A percentile compares a stretch with the other conserved stretches of the same genome.
Conservation (phyloP, 257 asterid genomes). For the Gentiana macrophylla region DNA sequence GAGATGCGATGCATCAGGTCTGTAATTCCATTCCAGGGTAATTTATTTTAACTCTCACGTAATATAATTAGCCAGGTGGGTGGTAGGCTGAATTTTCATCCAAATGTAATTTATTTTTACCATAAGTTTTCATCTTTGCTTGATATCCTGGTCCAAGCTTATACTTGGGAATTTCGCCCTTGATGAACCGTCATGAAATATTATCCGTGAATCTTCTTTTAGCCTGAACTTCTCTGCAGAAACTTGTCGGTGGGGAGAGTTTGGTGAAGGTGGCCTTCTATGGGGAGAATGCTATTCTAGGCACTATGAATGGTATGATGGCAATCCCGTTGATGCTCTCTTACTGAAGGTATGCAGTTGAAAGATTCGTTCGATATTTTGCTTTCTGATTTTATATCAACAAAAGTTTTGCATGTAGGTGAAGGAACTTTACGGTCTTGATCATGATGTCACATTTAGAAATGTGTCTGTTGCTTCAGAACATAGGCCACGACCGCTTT, state of each 20-base stretch:
- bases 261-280: slow-evolving; percentile 94
- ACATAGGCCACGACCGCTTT: slow-evolving; percentile 79
- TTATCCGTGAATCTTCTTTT: slow-evolving; percentile 10
- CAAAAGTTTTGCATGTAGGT: slow-evolving; percentile 42
- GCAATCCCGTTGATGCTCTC: slow-evolving; percentile 55
- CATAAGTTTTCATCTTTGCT: too few species aligned
- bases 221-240: slow-evolving; percentile 35
- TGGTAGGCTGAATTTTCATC: too few species aligned
- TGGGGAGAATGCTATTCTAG: slow-evolving; percentile 95
- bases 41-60: too few species aligned
- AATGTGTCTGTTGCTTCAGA: slow-evolving; percentile 78
- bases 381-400: neutral
- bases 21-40: neutral
- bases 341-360: slow-evolving; percentile 51
- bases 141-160: too few species aligned
- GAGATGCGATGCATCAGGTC: slow-evolving; percentile 80
- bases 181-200: neutral
- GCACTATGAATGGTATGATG: slow-evolving; percentile 81
- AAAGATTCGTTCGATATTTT: slow-evolving; percentile 1
- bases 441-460: slow-evolving; percentile 58
- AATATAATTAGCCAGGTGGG: too few species aligned
- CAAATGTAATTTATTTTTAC: too few species aligned
- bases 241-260: slow-evolving; percentile 96
- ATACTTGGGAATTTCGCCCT: too few species aligned
- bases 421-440: slow-evolving; percentile 86